Evolutionary conservation across 257 asterid genomes (phyloP), one percentile per base, ranked within the genome.

Genomic region (Nicotiana tomentosiformis): DNA sequence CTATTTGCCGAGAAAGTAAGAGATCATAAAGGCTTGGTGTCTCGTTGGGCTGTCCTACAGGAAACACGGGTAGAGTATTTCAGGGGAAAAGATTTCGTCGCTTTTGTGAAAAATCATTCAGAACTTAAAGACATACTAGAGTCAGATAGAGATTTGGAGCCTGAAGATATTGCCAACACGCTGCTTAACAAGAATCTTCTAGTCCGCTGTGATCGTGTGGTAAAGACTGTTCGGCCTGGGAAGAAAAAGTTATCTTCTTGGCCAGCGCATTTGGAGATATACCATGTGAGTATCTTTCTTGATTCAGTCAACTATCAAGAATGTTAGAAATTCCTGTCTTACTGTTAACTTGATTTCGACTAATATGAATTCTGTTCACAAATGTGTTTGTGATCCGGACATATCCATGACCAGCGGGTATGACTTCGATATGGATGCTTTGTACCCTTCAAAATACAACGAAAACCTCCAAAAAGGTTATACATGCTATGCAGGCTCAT

Each of bases 21-120:
- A 88, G 94, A 96, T 85, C 98, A 96, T 86, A 96, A 96, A 90
- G 97, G 90, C 86, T 86, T 96, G 86, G 98, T 88, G 84, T 96
- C 99, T 66, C 93, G 99, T 85, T 96, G 99, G 99, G 99, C 99
- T 10, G 91, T 96, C 89, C 92, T 96, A 81, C 99, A 96, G 87
- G 99, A 96, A 90, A 93, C 99, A 4, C 91, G 99, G 29, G 99
- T 96, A 51, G 99, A 96, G 84, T 96, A 96, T 88, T 92, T 96
- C 84, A 90, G 98, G 85, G 99, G 99, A 86, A 96, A 96, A 88
- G 97, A 94, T 89, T 90, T 96, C 77, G 88, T 94, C 70, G 82
- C 92, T 85, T 96, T 96, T 84, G 85, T 94, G 90, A 93, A 85
- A 86, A 94, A 90, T 87, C 97, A 91, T 88, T 86, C 92, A 5